These are phyloP conservation scores for Apostasia ramifera DNA, from an alignment of 106 monocot species.

Conservation along the genomic window DNA sequence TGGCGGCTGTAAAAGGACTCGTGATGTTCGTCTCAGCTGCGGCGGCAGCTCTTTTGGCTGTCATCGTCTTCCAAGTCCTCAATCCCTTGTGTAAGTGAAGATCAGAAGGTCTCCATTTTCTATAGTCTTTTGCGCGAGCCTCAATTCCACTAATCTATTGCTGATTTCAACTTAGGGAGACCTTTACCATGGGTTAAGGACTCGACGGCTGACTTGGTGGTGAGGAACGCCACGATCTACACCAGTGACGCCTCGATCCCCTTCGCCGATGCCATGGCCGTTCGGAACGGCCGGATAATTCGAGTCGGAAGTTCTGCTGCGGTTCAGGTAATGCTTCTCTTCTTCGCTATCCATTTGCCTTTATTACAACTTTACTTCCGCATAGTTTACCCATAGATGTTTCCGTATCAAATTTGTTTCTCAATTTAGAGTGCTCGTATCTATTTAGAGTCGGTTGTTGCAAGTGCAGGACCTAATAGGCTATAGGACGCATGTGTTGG, in stretches of 20 bases:
- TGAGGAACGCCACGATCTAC: slow-evolving; percentile 68
- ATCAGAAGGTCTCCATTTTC: not conserved
- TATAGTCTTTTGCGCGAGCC: not conserved
- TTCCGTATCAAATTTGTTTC: not conserved
- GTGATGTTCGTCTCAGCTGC: slow-evolving; percentile 12
- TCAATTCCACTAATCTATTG: not conserved
- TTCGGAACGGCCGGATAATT: slow-evolving; percentile 41
- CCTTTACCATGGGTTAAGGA: not conserved
- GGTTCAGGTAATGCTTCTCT: slow-evolving; percentile 23
- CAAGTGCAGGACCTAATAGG: slow-evolving; percentile 61
- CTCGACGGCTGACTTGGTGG: slow-evolving; percentile 47
- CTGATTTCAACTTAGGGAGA: slow-evolving; percentile 11
- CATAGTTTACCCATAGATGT: not conserved
- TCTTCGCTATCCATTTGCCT: not conserved
- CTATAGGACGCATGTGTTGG: slow-evolving; percentile 33
- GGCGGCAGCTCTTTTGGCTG: slow-evolving; percentile 7
- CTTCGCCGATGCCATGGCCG: slow-evolving; percentile 61
- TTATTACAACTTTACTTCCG: not conserved
- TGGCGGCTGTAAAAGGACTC: not conserved
- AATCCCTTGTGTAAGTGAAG: slow-evolving; percentile 1
- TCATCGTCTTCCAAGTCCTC: slow-evolving; percentile 5
- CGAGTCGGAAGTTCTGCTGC: slow-evolving; percentile 33
- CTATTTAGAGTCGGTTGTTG: not conserved
- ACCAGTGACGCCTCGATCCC: slow-evolving; percentile 41
- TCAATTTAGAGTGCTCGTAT: not conserved